Evolutionary conservation across 83 land plant species (phyloP).

Genomic region (Isoetes engelmannii): DNA sequence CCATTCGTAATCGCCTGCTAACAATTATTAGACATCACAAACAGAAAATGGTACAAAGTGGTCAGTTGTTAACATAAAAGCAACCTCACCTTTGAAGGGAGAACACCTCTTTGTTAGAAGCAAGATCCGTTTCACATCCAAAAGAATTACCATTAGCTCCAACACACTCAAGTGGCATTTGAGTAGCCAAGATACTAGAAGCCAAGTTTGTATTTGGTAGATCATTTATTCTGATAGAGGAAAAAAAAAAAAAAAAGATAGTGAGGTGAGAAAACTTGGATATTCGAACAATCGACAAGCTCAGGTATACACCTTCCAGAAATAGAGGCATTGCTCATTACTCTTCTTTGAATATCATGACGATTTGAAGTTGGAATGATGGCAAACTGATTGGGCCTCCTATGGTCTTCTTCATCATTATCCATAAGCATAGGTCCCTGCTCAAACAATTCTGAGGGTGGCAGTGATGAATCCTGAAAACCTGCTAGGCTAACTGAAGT

Average conservation of each 20-base stretch:
- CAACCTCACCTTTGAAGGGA: background rate
- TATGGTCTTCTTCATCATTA: background rate
- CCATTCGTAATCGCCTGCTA: background rate
- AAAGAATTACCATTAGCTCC: background rate
- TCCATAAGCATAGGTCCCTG: constrained; percentile 3
- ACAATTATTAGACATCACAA: background rate
- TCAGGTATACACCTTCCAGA: background rate
- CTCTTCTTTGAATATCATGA: background rate
- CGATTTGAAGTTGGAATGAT: background rate
- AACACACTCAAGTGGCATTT: background rate
- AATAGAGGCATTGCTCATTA: background rate
- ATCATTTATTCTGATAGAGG: background rate
- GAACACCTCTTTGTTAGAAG: background rate
- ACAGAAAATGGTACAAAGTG: background rate
- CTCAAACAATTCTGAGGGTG: background rate
- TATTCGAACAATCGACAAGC: too few species aligned
- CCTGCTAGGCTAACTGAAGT: background rate
- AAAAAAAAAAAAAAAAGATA: background rate
- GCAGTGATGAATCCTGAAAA: background rate
- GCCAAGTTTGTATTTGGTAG: background rate
- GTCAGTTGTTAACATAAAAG: background rate
- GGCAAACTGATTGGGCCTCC: background rate
- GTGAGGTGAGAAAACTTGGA: background rate
- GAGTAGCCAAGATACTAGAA: background rate
- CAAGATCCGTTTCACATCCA: background rate